Evolutionary conservation across 2,329 filamentous ascomycete species (phyloP), one percentile per base, ranked within the genome.

Genomic region (Colletotrichum liaoningense): DNA sequence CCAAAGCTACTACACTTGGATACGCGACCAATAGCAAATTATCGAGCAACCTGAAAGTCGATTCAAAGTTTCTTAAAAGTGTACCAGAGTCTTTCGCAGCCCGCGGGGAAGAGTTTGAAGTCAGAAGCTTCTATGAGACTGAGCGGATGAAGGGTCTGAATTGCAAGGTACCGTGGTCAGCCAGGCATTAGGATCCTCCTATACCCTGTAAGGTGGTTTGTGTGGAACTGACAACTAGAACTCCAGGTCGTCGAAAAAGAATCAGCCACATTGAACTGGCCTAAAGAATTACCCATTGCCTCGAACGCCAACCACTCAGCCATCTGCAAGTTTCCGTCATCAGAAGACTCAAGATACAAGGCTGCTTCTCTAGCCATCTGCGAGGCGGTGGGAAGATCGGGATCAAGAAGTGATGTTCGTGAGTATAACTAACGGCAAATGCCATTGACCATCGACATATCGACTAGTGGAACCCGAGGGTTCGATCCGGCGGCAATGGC

Each of bases 1-100:
- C 22, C 22, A n/a, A 24, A 14, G 49, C 22, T n/a, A 24, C 0
- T 4, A 54, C 49, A 24, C 22, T 54, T 1, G 49, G 49, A 11
- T 54, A 54, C 22, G 0, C 5, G 0, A 54, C 8, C 49, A 54
- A 54, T 3, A 22, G n/a, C 9, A 54, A 24, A 54, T 11, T 54
- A 14, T 54, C 49, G 9, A 54, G 11, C n/a, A 24, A 0, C 0
- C 0, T 12, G 8, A 54, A 22, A 0, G 49, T 54, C 8, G 22
- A 54, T 24, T n/a, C 49, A 4, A 24, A 12, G 12, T 22, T 54
- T 5, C n/a, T 54, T 1, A 54, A 0, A 0, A 0, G 22, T 0
- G 9, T 24, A n/a, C 5, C 49, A 0, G 49, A 54, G 11, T 54
- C 49, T 0, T 54, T 54, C 49, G 22, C 49, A 54, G 8, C 19